These are phyloP conservation scores for Nakataea oryzae DNA, from an alignment of 2,329 filamentous ascomycete species.

Conservation along the genomic window DNA sequence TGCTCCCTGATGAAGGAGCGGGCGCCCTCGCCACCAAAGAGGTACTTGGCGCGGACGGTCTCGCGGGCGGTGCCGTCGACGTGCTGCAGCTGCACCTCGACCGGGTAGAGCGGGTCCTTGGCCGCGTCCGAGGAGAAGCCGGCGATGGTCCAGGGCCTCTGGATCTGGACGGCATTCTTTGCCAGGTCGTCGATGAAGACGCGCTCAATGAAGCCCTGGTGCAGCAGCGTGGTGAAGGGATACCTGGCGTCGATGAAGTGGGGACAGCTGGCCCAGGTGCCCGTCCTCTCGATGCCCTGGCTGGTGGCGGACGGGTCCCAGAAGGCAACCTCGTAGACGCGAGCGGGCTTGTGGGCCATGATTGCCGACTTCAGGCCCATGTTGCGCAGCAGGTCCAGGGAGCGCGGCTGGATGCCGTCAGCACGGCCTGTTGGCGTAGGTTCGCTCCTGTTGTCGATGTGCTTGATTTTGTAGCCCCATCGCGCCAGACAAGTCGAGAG, in stretches of 20 bases:
- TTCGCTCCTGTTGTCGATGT: constrained; percentile 82
- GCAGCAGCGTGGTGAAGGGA: constrained; percentile 59
- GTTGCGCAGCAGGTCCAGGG: constrained; percentile 75
- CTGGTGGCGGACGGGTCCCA: constrained; percentile 53
- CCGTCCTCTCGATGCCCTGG: constrained; percentile 52
- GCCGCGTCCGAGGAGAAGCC: constrained; percentile 50
- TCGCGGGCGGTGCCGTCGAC: constrained; percentile 62
- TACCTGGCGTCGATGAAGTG: constrained; percentile 68
- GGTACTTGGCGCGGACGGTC: constrained; percentile 57
- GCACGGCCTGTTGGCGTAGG: constrained; percentile 79
- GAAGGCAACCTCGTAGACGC: constrained; percentile 70
- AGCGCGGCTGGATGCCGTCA: constrained; percentile 85
- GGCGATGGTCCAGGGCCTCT: constrained; percentile 55
- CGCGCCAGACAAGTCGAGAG: constrained; percentile 78
- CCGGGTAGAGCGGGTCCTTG: constrained; percentile 56
- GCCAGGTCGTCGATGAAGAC: constrained; percentile 57
- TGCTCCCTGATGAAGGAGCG: constrained; percentile 54
- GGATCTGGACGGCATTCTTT: constrained; percentile 48
- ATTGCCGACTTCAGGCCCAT: constrained; percentile 82
- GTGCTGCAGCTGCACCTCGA: constrained; percentile 68
- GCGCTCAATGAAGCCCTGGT: constrained; percentile 62
- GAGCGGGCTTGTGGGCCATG: constrained; percentile 79
- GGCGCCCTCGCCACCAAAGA: constrained; percentile 63
- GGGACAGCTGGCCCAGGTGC: constrained; percentile 80
- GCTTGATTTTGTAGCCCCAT: constrained; percentile 93